Evolutionary conservation across 2,329 filamentous ascomycete species (phyloP).

Genomic region (Cercospora brassicicola): DNA sequence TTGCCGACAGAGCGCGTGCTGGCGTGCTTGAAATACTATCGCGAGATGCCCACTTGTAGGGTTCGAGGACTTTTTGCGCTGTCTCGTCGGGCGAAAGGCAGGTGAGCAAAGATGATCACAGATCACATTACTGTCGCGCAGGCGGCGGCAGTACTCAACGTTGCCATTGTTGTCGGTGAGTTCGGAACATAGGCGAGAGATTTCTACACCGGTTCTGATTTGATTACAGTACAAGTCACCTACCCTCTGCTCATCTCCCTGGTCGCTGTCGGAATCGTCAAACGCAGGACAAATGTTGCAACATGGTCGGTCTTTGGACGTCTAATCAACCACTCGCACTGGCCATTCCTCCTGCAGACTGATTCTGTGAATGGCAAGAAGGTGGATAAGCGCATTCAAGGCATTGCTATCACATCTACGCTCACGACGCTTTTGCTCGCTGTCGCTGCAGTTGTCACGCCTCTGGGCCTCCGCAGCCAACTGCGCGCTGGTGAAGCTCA

Average conservation of each 20-base stretch:
- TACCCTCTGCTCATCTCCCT: slow-evolving; percentile 12
- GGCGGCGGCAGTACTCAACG: slow-evolving; percentile 15
- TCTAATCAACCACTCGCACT: slow-evolving; percentile 15
- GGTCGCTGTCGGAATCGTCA: slow-evolving; percentile 14
- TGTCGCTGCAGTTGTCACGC: slow-evolving; percentile 13
- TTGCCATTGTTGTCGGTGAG: slow-evolving; percentile 13
- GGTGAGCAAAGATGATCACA: neutral
- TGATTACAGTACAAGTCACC: slow-evolving; percentile 8
- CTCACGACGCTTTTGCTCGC: slow-evolving; percentile 6
- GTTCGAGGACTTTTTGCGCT: neutral
- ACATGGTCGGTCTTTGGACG: slow-evolving; percentile 18
- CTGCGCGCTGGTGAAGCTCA: neutral
- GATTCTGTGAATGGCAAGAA: slow-evolving; percentile 7
- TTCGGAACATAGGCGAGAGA: neutral
- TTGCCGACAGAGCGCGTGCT: neutral
- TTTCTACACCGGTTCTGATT: neutral
- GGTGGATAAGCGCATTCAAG: slow-evolving; percentile 12
- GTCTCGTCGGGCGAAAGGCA: neutral
- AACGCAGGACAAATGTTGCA: slow-evolving; percentile 12
- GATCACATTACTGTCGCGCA: slow-evolving; percentile 14
- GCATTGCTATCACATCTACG: neutral
- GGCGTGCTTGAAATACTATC: neutral
- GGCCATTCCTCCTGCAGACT: slow-evolving; percentile 13
- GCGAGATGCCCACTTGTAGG: neutral
- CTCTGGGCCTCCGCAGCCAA: slow-evolving; percentile 7